These are phyloP conservation scores for Ephemerocybe angulata DNA, from an alignment of 768 basidiomycete species.

Conservation along the genomic window DNA sequence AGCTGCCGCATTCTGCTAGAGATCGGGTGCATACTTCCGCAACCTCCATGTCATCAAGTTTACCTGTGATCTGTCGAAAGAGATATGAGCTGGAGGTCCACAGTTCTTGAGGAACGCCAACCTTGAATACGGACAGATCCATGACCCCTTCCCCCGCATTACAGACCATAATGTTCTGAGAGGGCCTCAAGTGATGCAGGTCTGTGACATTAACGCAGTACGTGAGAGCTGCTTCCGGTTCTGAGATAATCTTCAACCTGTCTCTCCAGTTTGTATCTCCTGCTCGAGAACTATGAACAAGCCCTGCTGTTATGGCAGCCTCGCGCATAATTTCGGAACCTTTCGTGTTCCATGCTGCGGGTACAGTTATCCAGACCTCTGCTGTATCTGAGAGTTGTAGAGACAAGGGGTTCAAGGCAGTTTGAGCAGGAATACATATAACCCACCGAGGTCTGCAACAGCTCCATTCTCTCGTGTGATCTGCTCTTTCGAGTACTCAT, in stretches of 20 bases:
- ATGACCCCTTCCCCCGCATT: slow-evolving; percentile 89
- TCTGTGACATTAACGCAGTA: slow-evolving; percentile 82
- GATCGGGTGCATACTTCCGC: slow-evolving; percentile 88
- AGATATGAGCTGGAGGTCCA: slow-evolving; percentile 54
- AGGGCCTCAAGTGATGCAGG: slow-evolving; percentile 72
- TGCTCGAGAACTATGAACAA: slow-evolving; percentile 68
- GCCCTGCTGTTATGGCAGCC: slow-evolving; percentile 75
- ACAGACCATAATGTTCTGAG: slow-evolving; percentile 88
- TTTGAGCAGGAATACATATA: neutral
- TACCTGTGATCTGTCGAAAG: slow-evolving; percentile 73
- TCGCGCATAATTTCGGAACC: slow-evolving; percentile 85
- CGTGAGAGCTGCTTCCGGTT: slow-evolving; percentile 84
- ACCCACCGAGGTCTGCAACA: slow-evolving; percentile 78
- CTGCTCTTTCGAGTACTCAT: slow-evolving; percentile 83
- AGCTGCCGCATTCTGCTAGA: slow-evolving; percentile 81
- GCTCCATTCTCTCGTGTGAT: slow-evolving; percentile 85
- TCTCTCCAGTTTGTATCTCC: slow-evolving; percentile 77
- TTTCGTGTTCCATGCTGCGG: slow-evolving; percentile 87
- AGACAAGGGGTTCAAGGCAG: neutral
- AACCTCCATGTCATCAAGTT: slow-evolving; percentile 83
- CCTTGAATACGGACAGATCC: slow-evolving; percentile 58
- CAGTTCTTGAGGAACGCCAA: too few species aligned
- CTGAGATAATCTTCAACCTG: slow-evolving; percentile 79
- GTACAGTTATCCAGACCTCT: slow-evolving; percentile 83
- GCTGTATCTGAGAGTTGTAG: slow-evolving; percentile 74